Evolutionary conservation across 2,329 filamentous ascomycete species (phyloP), one percentile per base, ranked within the genome.

Genomic region (Amauroascus verrucosus): DNA sequence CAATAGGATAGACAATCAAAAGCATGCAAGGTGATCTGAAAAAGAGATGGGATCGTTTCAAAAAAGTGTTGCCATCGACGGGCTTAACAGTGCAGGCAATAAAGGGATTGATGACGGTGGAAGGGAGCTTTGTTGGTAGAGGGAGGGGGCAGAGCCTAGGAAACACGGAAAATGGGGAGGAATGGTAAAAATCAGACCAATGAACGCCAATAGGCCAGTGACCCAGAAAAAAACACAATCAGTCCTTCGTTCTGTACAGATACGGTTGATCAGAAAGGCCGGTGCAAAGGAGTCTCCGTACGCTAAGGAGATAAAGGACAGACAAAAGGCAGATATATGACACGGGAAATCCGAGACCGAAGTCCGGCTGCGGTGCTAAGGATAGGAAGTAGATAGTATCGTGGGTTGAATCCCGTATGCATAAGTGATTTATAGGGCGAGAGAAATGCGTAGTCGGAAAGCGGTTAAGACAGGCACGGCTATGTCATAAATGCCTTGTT

Each of bases 81-180:
- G 28, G 4, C 28, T 48, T 7, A 48, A 22, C 32, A 28, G 20
- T 38, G 32, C 30, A 20, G 18, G 28, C n/a, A 37, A 2, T 9
- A 48, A 16, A 46, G 16, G 45, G 30, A 48, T 24, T 7, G 20
- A 33, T 50, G 8, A 14, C 13, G 18, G 38, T 6, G 40, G 48
- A 8, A 50, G 14, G 7, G 35, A 32, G 20, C n/a, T 35, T 43
- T 24, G 24, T 41, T 26, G 20, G 35, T 50, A 16, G 16, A 35
- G 22, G 16, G 33, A 5, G n/a, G 32, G 24, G 24, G 20, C 37
- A 32, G 37, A 43, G 24, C 33, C 11, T 16, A 30, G 18, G 37
- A 20, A 43, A 32, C 37, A 22, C 6, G 6, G 58, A 61, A 48
- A 51, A 32, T 41, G 44, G 53, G 35, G 53, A 28, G 18, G 38